Evolutionary conservation across 345 rosid genomes (phyloP).

Genomic region (Aethionema arabicum): DNA sequence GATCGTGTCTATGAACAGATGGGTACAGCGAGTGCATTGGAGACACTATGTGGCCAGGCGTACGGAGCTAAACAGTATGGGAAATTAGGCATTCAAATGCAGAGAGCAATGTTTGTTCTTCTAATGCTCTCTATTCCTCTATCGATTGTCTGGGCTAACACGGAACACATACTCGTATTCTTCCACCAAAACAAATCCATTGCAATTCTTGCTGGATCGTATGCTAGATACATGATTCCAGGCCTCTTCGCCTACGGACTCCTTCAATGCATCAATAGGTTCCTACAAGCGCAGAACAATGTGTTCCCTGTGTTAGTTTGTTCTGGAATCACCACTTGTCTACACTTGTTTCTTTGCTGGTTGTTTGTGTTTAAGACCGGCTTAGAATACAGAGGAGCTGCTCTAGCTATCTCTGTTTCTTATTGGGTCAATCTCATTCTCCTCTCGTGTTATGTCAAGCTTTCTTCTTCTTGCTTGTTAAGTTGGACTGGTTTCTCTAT

Average conservation of each 20-base stretch:
- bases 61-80: slow-evolving; percentile 59
- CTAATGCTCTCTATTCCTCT: slow-evolving; percentile 57
- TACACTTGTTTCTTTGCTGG: slow-evolving; percentile 45
- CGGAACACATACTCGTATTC: neutral
- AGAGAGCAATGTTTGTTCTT: slow-evolving; percentile 58
- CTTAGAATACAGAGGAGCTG: slow-evolving; percentile 47
- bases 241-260: slow-evolving; percentile 38
- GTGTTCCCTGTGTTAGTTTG: slow-evolving; percentile 43
- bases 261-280: slow-evolving; percentile 39
- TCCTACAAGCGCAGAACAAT: slow-evolving; percentile 44
- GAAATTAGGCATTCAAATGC: slow-evolving; percentile 55
- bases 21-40: slow-evolving; percentile 68
- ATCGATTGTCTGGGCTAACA: slow-evolving; percentile 37
- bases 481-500: slow-evolving; percentile 33
- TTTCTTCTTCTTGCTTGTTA: slow-evolving; percentile 25
- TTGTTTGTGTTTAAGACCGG: slow-evolving; percentile 34
- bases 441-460: slow-evolving; percentile 21
- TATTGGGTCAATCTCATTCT: slow-evolving; percentile 30
- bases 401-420: slow-evolving; percentile 40
- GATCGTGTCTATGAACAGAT: slow-evolving; percentile 23
- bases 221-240: slow-evolving; percentile 41
- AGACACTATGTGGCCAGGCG: slow-evolving; percentile 64
- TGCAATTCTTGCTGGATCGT: slow-evolving; percentile 37
- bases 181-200: slow-evolving; percentile 26
- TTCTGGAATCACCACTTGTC: slow-evolving; percentile 35